Conservation (phyloP, 192 early-diverging fungal species). For the Geranomyces variabilis region DNA sequence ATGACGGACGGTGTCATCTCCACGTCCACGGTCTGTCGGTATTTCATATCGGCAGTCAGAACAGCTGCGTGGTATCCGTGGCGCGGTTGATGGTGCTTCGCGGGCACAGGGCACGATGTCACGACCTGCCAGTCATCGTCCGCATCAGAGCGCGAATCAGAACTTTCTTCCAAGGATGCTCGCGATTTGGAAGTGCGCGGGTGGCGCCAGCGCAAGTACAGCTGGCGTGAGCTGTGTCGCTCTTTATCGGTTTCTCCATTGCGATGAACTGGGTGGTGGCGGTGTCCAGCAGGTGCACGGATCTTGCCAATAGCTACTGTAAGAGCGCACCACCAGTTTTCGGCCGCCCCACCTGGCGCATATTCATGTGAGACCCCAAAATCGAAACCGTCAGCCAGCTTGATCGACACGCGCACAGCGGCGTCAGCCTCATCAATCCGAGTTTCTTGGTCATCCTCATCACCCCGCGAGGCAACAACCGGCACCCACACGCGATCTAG, state of each 20-base stretch:
- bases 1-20: constrained; percentile 5
- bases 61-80: neutral
- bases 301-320: neutral
- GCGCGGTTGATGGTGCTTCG: neutral
- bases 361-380: neutral
- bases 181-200: neutral
- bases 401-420: constrained; percentile 35
- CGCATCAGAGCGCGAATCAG: neutral
- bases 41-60: neutral
- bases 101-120: neutral
- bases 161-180: no score
- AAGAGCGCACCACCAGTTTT: constrained; percentile 2
- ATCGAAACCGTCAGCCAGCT: constrained; percentile 25
- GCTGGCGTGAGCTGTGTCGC: neutral
- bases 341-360: neutral
- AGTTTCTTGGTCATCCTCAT: neutral
- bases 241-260: neutral
- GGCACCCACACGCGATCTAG: constrained; percentile 32
- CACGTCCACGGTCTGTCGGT: constrained; percentile 1
- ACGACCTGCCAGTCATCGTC: constrained; percentile 7
- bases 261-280: neutral
- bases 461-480: constrained; percentile 7
- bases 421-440: constrained; percentile 9
- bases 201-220: neutral
- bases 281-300: neutral